Evolutionary conservation across 2,329 filamentous ascomycete species (phyloP).

Genomic region (Aspergillus novoparasiticus): DNA sequence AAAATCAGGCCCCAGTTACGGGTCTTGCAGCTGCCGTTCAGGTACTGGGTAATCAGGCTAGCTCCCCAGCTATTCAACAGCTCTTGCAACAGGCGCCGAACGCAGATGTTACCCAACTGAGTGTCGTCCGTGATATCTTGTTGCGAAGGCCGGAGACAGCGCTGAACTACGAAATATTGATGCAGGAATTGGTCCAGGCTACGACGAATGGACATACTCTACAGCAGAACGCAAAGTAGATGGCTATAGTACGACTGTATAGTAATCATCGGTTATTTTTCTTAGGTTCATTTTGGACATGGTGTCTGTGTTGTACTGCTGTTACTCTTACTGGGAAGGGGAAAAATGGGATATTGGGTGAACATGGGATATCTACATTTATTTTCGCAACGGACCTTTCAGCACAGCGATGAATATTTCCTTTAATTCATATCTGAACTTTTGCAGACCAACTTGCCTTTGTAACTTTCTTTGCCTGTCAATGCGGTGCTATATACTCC

Average conservation of each 20-base stretch:
- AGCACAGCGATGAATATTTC: constrained; percentile 3
- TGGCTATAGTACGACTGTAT: constrained; percentile 16
- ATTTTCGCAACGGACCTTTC: neutral
- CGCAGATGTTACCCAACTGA: constrained; percentile 73
- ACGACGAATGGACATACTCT: constrained; percentile 35
- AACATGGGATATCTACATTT: constrained; percentile 15
- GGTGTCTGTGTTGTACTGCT: constrained; percentile 14
- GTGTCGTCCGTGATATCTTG: constrained; percentile 70
- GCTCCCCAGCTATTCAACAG: constrained; percentile 68
- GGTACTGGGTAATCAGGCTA: constrained; percentile 65
- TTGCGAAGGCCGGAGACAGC: constrained; percentile 66
- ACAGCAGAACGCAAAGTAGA: constrained; percentile 22
- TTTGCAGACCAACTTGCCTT: neutral
- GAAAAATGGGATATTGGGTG: constrained; percentile 14
- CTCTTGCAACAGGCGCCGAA: constrained; percentile 68
- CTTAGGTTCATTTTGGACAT: constrained; percentile 8
- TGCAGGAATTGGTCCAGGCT: constrained; percentile 42
- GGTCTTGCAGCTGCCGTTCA: constrained; percentile 63
- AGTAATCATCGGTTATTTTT: constrained; percentile 12
- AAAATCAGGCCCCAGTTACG: constrained; percentile 25
- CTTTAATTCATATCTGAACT: neutral
- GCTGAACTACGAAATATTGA: constrained; percentile 55
- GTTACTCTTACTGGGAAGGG: constrained; percentile 8
- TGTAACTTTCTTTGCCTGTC: neutral
- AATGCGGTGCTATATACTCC: neutral